These are phyloP conservation scores for Botryotinia globosa DNA, from an alignment of 2,329 filamentous ascomycete species.

Conservation along the genomic window DNA sequence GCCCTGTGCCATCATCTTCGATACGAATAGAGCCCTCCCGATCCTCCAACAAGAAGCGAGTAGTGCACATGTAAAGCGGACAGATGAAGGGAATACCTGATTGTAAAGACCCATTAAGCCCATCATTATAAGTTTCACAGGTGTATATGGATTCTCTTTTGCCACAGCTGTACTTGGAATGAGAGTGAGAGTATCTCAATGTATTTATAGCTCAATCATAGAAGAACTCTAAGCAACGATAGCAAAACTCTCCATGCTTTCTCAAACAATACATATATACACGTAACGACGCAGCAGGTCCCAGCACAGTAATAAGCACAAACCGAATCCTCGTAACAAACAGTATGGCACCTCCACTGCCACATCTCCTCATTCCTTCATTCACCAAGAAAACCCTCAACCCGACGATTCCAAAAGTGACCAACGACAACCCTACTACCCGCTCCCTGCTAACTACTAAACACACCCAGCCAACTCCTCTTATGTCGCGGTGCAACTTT, in stretches of 20 bases:
- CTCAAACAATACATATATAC: slow-evolving; percentile 56
- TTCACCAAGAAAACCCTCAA: not conserved
- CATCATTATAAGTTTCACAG: slow-evolving; percentile 25
- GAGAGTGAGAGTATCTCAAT: slow-evolving; percentile 6
- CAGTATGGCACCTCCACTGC: slow-evolving; percentile 36
- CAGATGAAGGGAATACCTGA: slow-evolving; percentile 31
- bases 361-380: not conserved
- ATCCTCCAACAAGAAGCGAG: slow-evolving; percentile 35
- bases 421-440: slow-evolving; percentile 58
- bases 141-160: slow-evolving; percentile 18
- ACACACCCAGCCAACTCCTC: slow-evolving; percentile 53
- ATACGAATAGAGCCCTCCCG: slow-evolving; percentile 36
- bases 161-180: not conserved
- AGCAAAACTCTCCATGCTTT: slow-evolving; percentile 57
- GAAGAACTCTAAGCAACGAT: slow-evolving; percentile 52
- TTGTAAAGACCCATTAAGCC: slow-evolving; percentile 29
- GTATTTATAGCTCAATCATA: slow-evolving; percentile 51
- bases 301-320: slow-evolving; percentile 45
- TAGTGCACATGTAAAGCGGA: slow-evolving; percentile 33
- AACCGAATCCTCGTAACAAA: slow-evolving; percentile 56
- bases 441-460: slow-evolving; percentile 63
- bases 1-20: slow-evolving; percentile 37
- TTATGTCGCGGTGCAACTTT: slow-evolving; percentile 59
- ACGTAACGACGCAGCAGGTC: slow-evolving; percentile 61
- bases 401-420: slow-evolving; percentile 42